A percentile compares a stretch with the other conserved stretches of the same genome.
Evolutionary conservation across 768 basidiomycete genomes (phyloP).

Genomic region (Macrolepiota albuminosa): DNA sequence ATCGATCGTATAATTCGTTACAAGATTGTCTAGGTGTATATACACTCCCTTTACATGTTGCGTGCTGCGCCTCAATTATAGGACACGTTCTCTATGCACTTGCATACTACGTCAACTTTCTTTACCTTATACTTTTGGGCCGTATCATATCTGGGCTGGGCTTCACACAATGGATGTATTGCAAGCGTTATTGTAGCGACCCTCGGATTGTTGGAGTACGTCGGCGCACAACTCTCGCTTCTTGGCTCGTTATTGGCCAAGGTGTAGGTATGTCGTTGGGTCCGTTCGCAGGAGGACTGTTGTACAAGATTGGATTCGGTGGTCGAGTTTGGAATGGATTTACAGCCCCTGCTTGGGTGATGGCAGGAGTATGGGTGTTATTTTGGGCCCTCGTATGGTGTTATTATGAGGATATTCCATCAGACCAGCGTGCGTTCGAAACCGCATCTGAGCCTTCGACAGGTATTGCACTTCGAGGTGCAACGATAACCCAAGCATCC

Average conservation of each 20-base stretch:
- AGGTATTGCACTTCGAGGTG: slow-evolving; percentile 3
- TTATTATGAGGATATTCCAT: slow-evolving; percentile 10
- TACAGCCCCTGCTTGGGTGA: slow-evolving; percentile 63
- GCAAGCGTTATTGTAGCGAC: slow-evolving; percentile 66
- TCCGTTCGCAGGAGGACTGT: slow-evolving; percentile 57
- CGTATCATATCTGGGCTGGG: slow-evolving; percentile 60
- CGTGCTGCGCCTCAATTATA: slow-evolving; percentile 46
- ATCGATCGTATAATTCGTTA: not conserved
- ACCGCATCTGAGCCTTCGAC: not conserved
- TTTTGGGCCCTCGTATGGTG: slow-evolving; percentile 37
- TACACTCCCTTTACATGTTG: slow-evolving; percentile 45
- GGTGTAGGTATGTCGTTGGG: slow-evolving; percentile 58
- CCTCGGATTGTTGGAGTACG: slow-evolving; percentile 63
- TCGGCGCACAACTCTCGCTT: slow-evolving; percentile 55
- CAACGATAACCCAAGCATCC: slow-evolving; percentile 3
- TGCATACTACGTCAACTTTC: slow-evolving; percentile 53
- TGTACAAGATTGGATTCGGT: slow-evolving; percentile 56
- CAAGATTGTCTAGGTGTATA: slow-evolving; percentile 42
- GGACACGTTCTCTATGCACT: slow-evolving; percentile 59
- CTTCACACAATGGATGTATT: slow-evolving; percentile 64
- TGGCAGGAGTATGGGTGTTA: slow-evolving; percentile 47
- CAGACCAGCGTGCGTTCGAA: not conserved
- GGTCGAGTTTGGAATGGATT: slow-evolving; percentile 55
- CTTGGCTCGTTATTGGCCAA: slow-evolving; percentile 61
- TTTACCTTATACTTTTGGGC: slow-evolving; percentile 68